These are phyloP conservation scores for Candida chilensis DNA, from an alignment of 805 yeast genomes.

Conservation along the genomic window DNA sequence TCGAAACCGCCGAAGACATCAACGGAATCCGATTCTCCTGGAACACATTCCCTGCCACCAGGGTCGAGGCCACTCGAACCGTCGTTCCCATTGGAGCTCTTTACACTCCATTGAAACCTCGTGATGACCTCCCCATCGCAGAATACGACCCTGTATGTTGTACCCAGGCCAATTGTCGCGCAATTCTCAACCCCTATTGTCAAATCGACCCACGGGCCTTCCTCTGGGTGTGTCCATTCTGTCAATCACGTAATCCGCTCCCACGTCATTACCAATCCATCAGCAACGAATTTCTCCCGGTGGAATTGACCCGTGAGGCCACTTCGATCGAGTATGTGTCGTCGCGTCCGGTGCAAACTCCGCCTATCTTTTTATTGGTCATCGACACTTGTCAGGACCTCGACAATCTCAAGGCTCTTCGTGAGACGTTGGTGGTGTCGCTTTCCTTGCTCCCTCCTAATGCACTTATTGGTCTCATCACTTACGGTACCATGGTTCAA, in stretches of 20 bases:
- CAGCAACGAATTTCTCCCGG: conserved; percentile 68
- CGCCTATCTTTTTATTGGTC: conserved; percentile 81
- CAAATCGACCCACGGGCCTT: conserved; percentile 67
- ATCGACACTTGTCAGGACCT: conserved; percentile 86
- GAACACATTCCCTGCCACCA: conserved; percentile 79
- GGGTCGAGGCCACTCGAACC: conserved; percentile 81
- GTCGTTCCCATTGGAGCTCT: conserved; percentile 92
- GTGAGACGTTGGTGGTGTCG: conserved; percentile 69
- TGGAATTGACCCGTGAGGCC: conserved; percentile 60
- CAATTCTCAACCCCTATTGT: conserved; percentile 82
- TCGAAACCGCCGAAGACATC: conserved; percentile 33
- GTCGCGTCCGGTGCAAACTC: conserved; percentile 69
- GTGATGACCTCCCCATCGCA: conserved; percentile 69
- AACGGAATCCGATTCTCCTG: conserved; percentile 38
- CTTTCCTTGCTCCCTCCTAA: conserved; percentile 81
- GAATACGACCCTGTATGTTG: conserved; percentile 83
- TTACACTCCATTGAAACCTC: conserved; percentile 85
- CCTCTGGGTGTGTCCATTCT: conserved; percentile 81
- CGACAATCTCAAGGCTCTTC: conserved; percentile 77
- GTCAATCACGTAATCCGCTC: conserved; percentile 68
- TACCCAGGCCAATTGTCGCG: conserved; percentile 68
- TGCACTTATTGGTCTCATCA: conserved; percentile 78
- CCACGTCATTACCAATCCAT: conserved; percentile 78
- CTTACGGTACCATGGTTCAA: conserved; percentile 85
- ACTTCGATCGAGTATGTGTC: conserved; percentile 83